Evolutionary conservation across 495 filamentous ascomycete species (phyloP).

Genomic region (Penicillium taxi): DNA sequence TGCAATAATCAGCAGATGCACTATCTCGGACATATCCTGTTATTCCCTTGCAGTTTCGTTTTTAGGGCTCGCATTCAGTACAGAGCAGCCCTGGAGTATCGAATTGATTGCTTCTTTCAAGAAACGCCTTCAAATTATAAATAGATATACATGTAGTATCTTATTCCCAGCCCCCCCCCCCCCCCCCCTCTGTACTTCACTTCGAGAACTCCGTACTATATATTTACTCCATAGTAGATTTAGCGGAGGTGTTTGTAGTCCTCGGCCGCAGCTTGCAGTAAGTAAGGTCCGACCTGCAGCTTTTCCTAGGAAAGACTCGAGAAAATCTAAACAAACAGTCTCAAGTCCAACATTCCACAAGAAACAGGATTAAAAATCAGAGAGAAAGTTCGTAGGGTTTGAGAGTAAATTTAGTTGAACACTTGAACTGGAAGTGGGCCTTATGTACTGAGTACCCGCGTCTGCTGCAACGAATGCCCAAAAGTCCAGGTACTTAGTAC

Average conservation of each 20-base stretch:
- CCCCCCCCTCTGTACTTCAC: neutral
- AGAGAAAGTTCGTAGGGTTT: slow-evolving; percentile 12
- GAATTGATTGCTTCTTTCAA: too few species aligned
- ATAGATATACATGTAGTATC: neutral
- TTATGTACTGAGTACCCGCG: slow-evolving; percentile 11
- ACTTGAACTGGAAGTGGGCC: slow-evolving; percentile 12
- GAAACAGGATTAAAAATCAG: slow-evolving; percentile 9
- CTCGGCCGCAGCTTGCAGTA: slow-evolving; percentile 15
- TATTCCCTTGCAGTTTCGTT: too few species aligned
- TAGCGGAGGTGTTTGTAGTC: neutral
- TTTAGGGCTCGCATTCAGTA: too few species aligned
- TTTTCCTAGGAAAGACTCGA: slow-evolving; percentile 14
- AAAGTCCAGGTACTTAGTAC: slow-evolving; percentile 11
- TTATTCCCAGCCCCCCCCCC: slow-evolving; percentile 2
- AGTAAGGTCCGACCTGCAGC: slow-evolving; percentile 19
- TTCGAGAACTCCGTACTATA: neutral
- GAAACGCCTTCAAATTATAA: too few species aligned
- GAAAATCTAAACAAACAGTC: slow-evolving; percentile 20
- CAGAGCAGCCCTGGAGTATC: too few species aligned
- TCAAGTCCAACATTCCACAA: slow-evolving; percentile 1
- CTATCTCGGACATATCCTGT: too few species aligned
- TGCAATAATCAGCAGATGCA: too few species aligned
- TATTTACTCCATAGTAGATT: slow-evolving; percentile 3
- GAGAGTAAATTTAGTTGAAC: too few species aligned
- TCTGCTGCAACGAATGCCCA: neutral